Conservation (phyloP, 495 filamentous ascomycete genomes). For the Trichoderma parareesei region DNA sequence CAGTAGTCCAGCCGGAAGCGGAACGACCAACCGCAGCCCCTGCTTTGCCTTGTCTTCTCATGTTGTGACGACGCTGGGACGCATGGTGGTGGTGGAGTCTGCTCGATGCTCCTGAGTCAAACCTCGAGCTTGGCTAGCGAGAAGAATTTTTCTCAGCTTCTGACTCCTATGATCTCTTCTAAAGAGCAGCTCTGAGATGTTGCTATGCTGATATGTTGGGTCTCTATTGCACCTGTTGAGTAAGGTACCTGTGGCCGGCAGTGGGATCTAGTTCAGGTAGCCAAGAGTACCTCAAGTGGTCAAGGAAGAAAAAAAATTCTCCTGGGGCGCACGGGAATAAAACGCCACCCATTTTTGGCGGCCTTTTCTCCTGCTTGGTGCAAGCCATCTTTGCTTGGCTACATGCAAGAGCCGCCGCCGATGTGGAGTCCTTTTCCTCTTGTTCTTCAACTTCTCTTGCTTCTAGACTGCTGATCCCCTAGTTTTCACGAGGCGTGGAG, state of each 20-base stretch:
- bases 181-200: background rate
- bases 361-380: background rate
- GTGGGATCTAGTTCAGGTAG: too few relatives aligned
- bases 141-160: background rate
- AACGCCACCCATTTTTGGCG: slow-evolving; percentile 3
- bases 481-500: background rate
- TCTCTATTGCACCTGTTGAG: too few relatives aligned
- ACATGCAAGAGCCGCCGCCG: background rate
- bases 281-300: too few relatives aligned
- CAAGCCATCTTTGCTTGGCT: background rate
- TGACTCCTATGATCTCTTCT: background rate
- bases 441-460: background rate
- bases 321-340: background rate
- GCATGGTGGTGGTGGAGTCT: background rate
- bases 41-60: background rate
- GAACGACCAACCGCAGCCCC: background rate
- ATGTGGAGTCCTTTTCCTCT: background rate
- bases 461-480: background rate
- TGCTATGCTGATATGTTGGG: background rate
- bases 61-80: background rate
- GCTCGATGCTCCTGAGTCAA: background rate
- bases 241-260: too few relatives aligned
- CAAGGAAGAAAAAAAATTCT: background rate
- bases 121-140: background rate
- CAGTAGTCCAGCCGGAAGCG: background rate